These are phyloP conservation scores for Saprolegnia parasitica DNA, from an alignment of 352 stramenopile genomes.

Conservation along the genomic window DNA sequence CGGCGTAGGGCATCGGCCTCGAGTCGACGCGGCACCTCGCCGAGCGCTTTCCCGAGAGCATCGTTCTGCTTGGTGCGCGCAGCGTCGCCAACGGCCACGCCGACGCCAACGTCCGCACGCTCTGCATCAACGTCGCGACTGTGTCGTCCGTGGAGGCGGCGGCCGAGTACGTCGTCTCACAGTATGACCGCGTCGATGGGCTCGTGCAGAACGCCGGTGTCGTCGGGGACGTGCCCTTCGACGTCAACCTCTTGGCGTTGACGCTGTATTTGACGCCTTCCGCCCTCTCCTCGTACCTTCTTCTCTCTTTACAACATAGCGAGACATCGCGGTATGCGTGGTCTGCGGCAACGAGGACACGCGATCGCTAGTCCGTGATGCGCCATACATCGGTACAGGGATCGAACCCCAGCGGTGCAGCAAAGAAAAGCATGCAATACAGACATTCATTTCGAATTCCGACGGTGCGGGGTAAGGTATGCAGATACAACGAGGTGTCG, in stretches of 20 bases:
- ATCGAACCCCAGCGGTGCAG: no score
- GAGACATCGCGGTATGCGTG: neutral
- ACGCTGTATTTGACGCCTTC: neutral
- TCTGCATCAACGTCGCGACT: neutral
- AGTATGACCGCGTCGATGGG: neutral
- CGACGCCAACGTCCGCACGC: neutral
- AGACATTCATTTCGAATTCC: no score
- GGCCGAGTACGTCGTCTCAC: neutral
- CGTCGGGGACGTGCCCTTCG: neutral
- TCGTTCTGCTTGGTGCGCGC: neutral
- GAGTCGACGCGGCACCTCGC: neutral
- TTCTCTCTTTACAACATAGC: neutral
- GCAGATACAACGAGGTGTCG: no score
- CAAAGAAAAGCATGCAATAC: no score
- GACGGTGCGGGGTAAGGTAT: no score
- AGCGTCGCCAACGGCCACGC: neutral
- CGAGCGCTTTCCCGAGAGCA: neutral
- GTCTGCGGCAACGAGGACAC: neutral
- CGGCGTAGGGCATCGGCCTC: neutral
- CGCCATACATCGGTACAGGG: neutral
- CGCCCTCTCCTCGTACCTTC: neutral
- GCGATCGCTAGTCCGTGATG: neutral
- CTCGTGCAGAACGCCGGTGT: slow-evolving; percentile 9
- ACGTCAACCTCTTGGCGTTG: slow-evolving; percentile 9
- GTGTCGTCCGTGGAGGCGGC: neutral